Conservation (phyloP, 148 eudicot species). For the Hydrangea macrophylla region DNA sequence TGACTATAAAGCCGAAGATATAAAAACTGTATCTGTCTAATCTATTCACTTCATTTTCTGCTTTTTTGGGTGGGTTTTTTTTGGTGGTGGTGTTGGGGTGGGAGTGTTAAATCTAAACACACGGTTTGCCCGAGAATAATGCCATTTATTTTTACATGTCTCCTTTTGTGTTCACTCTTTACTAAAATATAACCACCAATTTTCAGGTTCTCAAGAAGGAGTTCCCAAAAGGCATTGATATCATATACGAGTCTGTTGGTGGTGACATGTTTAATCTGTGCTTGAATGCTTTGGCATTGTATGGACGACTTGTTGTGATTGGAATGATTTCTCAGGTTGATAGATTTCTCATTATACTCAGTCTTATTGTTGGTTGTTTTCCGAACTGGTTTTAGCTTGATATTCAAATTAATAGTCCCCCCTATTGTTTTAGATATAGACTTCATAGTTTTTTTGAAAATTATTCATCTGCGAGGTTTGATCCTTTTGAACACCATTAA, state of each 20-base stretch:
- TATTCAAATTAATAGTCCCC: neutral
- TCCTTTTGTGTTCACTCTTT: neutral
- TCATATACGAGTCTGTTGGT: conserved; percentile 90
- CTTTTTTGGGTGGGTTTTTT: neutral
- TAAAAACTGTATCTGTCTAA: conserved; percentile 52
- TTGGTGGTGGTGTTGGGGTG: neutral
- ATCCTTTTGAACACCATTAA: too few relatives aligned
- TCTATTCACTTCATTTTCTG: neutral
- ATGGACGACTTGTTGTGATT: conserved; percentile 84
- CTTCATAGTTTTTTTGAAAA: too few relatives aligned
- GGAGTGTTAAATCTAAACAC: neutral
- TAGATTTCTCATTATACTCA: conserved; percentile 12
- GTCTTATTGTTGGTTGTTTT: neutral
- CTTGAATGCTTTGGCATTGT: conserved; percentile 75
- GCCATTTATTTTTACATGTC: too few relatives aligned
- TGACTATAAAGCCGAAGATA: conserved; percentile 75
- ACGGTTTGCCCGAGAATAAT: too few relatives aligned
- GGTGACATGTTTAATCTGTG: conserved; percentile 88
- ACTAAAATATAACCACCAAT: neutral
- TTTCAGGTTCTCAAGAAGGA: conserved; percentile 80
- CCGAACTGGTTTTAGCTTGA: neutral
- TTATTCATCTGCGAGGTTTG: too few relatives aligned
- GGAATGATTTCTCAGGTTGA: conserved; percentile 99
- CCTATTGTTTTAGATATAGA: neutral
- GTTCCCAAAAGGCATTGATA: conserved; percentile 84